Percentiles rank a stretch among this genome's conserved stretches.
Conservation (phyloP, 495 filamentous ascomycete species). For the Xylaria nigripes region DNA sequence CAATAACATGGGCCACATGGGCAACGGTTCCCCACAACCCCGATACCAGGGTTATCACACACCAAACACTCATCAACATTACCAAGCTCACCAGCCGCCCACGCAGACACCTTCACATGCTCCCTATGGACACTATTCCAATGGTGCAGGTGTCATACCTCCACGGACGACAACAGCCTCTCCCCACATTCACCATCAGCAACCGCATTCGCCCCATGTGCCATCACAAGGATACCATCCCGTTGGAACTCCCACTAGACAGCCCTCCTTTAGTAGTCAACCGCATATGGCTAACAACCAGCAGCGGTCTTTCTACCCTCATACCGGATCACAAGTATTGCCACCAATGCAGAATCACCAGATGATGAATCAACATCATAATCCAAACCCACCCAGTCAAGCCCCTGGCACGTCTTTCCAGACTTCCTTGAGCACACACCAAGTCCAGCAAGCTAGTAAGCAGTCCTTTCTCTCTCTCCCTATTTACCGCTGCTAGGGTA, state of each 20-base stretch:
- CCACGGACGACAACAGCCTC: conserved; percentile 23
- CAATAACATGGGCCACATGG: conserved; percentile 31
- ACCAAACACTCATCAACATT: conserved; percentile 30
- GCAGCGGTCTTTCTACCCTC: conserved; percentile 20
- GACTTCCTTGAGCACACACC: conserved; percentile 20
- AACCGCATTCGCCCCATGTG: conserved; percentile 17
- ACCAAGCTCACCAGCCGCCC: conserved; percentile 25
- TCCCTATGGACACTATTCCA: conserved; percentile 21
- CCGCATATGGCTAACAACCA: conserved; percentile 19
- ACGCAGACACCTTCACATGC: conserved; percentile 23
- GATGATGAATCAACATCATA: conserved; percentile 17
- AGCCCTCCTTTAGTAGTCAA: conserved; percentile 29
- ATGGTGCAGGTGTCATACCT: conserved; percentile 15
- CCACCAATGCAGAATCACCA: conserved; percentile 21
- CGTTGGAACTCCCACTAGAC: conserved; percentile 21
- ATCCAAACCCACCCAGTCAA: conserved; percentile 22
- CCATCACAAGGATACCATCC: conserved; percentile 20
- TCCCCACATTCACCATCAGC: conserved; percentile 26
- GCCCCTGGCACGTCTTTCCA: conserved; percentile 17
- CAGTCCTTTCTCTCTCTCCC: conserved; percentile 7
- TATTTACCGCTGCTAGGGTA: not conserved
- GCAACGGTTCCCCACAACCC: conserved; percentile 13
- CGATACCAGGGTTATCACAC: conserved; percentile 27
- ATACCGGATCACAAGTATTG: conserved; percentile 10
- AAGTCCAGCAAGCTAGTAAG: conserved; percentile 22